phyloP scores from a whole-genome alignment of 345 rosid genomes.

The Pelargonium nanum region DNA sequence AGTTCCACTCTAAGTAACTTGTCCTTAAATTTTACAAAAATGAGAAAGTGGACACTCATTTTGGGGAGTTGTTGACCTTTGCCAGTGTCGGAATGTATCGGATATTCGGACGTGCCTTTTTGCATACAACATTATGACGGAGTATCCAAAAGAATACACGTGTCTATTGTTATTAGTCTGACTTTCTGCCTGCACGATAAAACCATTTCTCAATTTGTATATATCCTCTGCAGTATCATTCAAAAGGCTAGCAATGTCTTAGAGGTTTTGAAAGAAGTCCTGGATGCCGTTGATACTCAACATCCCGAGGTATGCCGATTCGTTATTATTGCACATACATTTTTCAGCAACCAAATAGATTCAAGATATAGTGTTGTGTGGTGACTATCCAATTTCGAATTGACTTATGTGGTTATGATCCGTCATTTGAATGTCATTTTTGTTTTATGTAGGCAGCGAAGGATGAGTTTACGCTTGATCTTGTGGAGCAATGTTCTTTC shows the following conservation, averaged over 20 bases:
- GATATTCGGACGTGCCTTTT: no score
- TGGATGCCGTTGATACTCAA: constrained; percentile 72
- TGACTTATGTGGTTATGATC: no score
- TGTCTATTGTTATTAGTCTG: no score
- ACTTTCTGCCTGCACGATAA: no score
- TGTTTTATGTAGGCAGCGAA: constrained; percentile 50
- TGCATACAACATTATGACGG: no score
- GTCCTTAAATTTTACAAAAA: no score
- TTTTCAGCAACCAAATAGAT: not conserved
- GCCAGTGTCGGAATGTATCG: no score
- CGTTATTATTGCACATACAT: not conserved
- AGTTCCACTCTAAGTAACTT: no score
- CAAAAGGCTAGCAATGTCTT: constrained; percentile 80
- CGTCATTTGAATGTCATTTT: constrained; percentile 7
- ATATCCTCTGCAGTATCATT: constrained; percentile 47
- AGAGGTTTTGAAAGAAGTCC: constrained; percentile 83
- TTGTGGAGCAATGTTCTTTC: constrained; percentile 96
- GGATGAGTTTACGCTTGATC: constrained; percentile 97
- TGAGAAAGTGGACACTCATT: no score
- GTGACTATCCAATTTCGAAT: not conserved
- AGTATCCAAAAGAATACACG: no score
- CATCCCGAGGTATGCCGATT: constrained; percentile 54
- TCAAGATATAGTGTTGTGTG: not conserved
- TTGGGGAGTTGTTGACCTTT: no score
- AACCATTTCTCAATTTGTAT: constrained; percentile 3